Conservation (phyloP, 371 early-diverging fungal genomes). For the Nematocida ausubeli region DNA sequence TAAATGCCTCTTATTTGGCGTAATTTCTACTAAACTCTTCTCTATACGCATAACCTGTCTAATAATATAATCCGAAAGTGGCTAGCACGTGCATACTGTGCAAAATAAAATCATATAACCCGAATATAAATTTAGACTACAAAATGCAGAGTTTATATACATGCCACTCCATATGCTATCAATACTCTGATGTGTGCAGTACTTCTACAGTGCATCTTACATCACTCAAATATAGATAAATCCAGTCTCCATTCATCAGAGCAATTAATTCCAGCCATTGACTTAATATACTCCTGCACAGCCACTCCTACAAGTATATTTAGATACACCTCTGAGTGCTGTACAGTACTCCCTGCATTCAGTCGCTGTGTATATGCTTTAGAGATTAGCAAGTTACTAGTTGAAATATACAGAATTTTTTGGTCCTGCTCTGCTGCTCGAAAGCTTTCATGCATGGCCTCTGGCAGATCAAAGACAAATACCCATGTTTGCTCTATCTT, state of each 20-base stretch:
- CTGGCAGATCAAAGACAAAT: neutral
- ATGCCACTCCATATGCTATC: no score
- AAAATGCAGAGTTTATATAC: no score
- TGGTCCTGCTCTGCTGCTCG: neutral
- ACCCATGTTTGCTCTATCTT: neutral
- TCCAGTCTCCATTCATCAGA: neutral
- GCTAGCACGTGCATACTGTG: no score
- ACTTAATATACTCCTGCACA: conserved; percentile 44
- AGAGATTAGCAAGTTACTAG: conserved; percentile 6
- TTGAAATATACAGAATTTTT: conserved; percentile 24
- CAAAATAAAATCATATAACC: no score
- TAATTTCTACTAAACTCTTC: no score
- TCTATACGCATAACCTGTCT: no score
- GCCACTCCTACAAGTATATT: conserved; percentile 44
- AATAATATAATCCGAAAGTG: no score
- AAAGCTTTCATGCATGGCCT: neutral
- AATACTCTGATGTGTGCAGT: no score
- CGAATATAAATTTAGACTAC: no score
- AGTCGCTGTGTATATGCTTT: neutral
- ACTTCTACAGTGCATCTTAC: no score
- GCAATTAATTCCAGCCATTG: neutral
- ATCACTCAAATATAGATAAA: conserved; percentile 2
- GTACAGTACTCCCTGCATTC: neutral
- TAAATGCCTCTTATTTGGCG: no score
- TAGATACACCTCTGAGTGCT: neutral